A percentile compares a stretch with the other conserved stretches of the same genome.
Conservation (phyloP, 2,329 filamentous ascomycete species). For the Monosporascus cannonballus region DNA sequence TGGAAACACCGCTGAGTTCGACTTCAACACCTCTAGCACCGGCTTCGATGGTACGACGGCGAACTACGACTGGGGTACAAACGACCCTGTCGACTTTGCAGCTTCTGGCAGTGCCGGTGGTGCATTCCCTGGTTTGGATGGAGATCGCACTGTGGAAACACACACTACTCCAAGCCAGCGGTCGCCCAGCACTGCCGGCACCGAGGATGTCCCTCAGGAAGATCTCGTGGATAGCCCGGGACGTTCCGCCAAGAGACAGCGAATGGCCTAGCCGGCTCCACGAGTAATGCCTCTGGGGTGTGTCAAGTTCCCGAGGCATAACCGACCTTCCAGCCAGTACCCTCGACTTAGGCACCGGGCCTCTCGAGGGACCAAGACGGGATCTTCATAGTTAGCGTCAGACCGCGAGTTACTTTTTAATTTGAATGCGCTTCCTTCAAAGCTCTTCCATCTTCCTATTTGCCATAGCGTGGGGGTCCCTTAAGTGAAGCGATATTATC, state of each 20-base stretch:
- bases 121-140: conserved; percentile 6
- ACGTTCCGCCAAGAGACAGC: conserved; percentile 26
- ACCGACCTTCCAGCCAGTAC: too few relatives aligned
- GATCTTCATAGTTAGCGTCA: too few relatives aligned
- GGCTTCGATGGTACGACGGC: conserved; percentile 11
- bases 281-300: neutral
- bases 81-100: conserved; percentile 17
- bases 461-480: too few relatives aligned
- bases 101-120: conserved; percentile 2
- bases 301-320: too few relatives aligned
- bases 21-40: conserved; percentile 30
- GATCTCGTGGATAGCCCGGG: conserved; percentile 31
- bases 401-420: too few relatives aligned
- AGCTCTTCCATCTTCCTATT: too few relatives aligned
- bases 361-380: too few relatives aligned
- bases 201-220: conserved; percentile 44
- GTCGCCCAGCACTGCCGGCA: conserved; percentile 40
- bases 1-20: conserved; percentile 30
- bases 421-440: too few relatives aligned
- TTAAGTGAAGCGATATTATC: too few relatives aligned
- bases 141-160: conserved; percentile 19
- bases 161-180: conserved; percentile 29
- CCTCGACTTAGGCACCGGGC: too few relatives aligned
- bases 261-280: conserved; percentile 18
- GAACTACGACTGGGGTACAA: conserved; percentile 17